Evolutionary conservation across 139 green algal genomes (phyloP).

Genomic region (Ulvella scutata): DNA sequence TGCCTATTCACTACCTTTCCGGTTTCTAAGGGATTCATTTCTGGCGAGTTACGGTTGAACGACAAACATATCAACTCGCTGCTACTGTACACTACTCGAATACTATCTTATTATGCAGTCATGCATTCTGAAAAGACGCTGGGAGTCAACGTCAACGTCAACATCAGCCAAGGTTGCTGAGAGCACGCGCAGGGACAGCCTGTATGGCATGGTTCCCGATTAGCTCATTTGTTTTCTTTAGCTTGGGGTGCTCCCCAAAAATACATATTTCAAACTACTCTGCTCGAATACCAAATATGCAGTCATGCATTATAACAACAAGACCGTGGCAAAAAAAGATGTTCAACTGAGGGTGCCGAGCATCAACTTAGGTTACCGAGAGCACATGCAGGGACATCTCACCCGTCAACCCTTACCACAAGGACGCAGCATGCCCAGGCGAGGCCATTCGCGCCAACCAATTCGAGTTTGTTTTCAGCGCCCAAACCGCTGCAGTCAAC

Average conservation of each 20-base stretch:
- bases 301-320: not conserved
- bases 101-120: not conserved
- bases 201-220: not conserved
- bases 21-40: not conserved
- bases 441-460: not conserved
- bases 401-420: not conserved
- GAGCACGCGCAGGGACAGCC: not conserved
- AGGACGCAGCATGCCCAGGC: not conserved
- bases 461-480: no score
- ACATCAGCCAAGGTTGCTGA: not conserved
- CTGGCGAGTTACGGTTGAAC: not conserved
- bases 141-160: not conserved
- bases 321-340: not conserved
- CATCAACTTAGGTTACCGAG: not conserved
- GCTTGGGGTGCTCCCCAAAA: not conserved
- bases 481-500: no score
- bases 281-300: not conserved
- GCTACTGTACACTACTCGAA: not conserved
- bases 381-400: not conserved
- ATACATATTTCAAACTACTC: not conserved
- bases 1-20: not conserved
- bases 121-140: not conserved
- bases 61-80: not conserved
- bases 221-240: not conserved
- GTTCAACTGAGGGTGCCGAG: not conserved